Evolutionary conservation across 2,329 filamentous ascomycete genomes (phyloP).

Genomic region (Colletotrichum tropicicola): DNA sequence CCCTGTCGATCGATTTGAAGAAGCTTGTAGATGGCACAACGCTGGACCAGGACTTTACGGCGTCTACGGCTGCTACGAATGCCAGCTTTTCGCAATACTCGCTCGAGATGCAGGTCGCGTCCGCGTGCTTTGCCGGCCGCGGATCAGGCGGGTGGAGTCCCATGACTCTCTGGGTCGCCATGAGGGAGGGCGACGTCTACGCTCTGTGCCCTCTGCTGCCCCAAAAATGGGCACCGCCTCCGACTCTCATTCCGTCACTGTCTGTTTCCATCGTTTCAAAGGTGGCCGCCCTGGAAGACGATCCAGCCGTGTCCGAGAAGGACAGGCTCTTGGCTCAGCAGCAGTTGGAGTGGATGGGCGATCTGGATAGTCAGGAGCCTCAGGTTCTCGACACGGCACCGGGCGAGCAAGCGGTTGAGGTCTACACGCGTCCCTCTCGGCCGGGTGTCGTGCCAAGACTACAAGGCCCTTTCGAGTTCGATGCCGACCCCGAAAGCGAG

Average conservation of each 20-base stretch:
- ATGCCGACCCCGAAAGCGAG: conserved; percentile 63
- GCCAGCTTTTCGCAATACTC: conserved; percentile 88
- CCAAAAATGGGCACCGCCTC: conserved; percentile 82
- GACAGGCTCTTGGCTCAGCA: conserved; percentile 69
- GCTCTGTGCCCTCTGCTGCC: conserved; percentile 91
- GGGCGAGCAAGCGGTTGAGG: conserved; percentile 60
- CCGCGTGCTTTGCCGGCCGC: conserved; percentile 78
- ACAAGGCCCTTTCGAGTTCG: conserved; percentile 69
- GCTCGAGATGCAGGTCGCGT: conserved; percentile 93
- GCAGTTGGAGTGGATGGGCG: conserved; percentile 74
- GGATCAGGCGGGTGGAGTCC: conserved; percentile 87
- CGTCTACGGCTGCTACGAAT: conserved; percentile 76
- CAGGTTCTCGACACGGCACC: conserved; percentile 58
- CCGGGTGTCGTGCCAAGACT: conserved; percentile 68
- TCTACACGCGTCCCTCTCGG: conserved; percentile 65
- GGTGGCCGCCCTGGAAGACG: conserved; percentile 68
- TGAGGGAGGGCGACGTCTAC: conserved; percentile 92
- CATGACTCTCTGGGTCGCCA: conserved; percentile 98
- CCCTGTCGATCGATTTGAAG: conserved; percentile 86
- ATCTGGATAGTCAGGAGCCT: conserved; percentile 71
- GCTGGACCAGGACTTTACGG: conserved; percentile 83
- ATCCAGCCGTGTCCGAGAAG: conserved; percentile 59
- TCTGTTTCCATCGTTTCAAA: conserved; percentile 85
- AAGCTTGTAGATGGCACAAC: conserved; percentile 87
- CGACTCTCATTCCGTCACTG: conserved; percentile 81